A percentile compares a stretch with the other conserved stretches of the same genome.
phyloP scores from a whole-genome alignment of 805 yeast genomes.

The Cyberlindnera americana region DNA sequence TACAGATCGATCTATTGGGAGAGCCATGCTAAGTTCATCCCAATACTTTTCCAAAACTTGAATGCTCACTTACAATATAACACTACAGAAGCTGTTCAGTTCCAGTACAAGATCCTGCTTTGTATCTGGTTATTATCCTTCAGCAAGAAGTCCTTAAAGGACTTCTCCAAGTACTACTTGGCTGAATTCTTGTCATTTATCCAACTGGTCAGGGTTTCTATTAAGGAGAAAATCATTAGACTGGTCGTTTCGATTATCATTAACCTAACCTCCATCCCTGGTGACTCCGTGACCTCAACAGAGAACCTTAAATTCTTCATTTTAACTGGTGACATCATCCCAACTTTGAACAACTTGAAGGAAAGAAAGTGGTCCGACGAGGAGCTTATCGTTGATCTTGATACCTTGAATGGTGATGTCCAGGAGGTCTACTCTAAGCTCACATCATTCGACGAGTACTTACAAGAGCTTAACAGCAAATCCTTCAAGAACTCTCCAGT shows the following conservation, averaged over 20 bases:
- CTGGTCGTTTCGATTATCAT: slow-evolving; percentile 71
- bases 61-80: slow-evolving; percentile 28
- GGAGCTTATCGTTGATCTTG: slow-evolving; percentile 75
- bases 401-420: slow-evolving; percentile 52
- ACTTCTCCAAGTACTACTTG: slow-evolving; percentile 54
- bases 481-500: slow-evolving; percentile 87
- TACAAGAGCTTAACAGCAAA: slow-evolving; percentile 77
- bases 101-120: slow-evolving; percentile 76
- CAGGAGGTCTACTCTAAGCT: slow-evolving; percentile 71
- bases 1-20: slow-evolving; percentile 51
- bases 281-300: slow-evolving; percentile 34
- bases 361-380: slow-evolving; percentile 95
- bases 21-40: slow-evolving; percentile 39
- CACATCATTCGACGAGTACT: slow-evolving; percentile 91
- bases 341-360: slow-evolving; percentile 61
- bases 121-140: slow-evolving; percentile 85
- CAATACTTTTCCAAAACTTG: slow-evolving; percentile 46
- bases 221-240: slow-evolving; percentile 89
- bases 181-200: slow-evolving; percentile 41
- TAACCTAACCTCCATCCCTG: slow-evolving; percentile 47
- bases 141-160: slow-evolving; percentile 46
- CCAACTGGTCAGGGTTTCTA: slow-evolving; percentile 67
- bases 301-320: slow-evolving; percentile 61
- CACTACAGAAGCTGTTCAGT: slow-evolving; percentile 45
- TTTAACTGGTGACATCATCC: slow-evolving; percentile 71